A percentile compares a stretch with the other conserved stretches of the same genome.
Evolutionary conservation across 441 rosid species (phyloP).

Genomic region (Bocquillonia castaneifolia): DNA sequence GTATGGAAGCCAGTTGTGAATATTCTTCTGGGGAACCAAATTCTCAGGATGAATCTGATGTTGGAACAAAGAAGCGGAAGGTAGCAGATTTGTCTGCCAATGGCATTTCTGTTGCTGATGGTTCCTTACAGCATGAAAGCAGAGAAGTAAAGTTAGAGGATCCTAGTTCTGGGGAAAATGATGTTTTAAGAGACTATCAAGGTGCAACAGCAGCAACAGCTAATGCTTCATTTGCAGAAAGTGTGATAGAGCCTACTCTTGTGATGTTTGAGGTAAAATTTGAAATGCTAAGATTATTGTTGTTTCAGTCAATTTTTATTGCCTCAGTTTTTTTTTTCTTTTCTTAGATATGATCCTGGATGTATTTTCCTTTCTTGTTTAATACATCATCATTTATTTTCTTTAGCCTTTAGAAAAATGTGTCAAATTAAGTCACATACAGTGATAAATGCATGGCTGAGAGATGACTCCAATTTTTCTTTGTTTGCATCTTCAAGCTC

Average conservation of each 20-base stretch:
- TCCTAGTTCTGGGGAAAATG: conserved; percentile 40
- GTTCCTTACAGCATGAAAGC: conserved; percentile 41
- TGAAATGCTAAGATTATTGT: not conserved
- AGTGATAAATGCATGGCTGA: not conserved
- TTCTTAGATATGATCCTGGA: not conserved
- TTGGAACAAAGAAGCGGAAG: conserved; percentile 64
- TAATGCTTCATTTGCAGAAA: conserved; percentile 88
- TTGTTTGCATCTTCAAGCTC: conserved; percentile 1
- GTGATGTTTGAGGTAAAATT: conserved; percentile 88
- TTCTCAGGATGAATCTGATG: conserved; percentile 51
- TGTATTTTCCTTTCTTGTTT: not conserved
- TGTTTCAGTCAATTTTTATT: not conserved
- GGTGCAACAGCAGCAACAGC: conserved; percentile 46
- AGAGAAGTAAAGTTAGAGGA: conserved; percentile 50
- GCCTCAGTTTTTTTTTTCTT: not conserved
- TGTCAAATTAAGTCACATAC: too few species aligned
- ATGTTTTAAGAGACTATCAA: conserved; percentile 39
- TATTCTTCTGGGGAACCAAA: conserved; percentile 42
- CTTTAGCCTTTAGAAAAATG: not conserved
- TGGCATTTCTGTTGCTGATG: conserved; percentile 47
- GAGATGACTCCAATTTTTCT: not conserved
- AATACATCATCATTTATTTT: not conserved
- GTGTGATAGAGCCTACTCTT: conserved; percentile 92
- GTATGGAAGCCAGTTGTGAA: conserved; percentile 56
- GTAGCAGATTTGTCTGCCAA: conserved; percentile 36